Base-by-base conservation (phyloP, 2,329 filamentous ascomycete genomes). In the Penicillium sp. region DNA sequence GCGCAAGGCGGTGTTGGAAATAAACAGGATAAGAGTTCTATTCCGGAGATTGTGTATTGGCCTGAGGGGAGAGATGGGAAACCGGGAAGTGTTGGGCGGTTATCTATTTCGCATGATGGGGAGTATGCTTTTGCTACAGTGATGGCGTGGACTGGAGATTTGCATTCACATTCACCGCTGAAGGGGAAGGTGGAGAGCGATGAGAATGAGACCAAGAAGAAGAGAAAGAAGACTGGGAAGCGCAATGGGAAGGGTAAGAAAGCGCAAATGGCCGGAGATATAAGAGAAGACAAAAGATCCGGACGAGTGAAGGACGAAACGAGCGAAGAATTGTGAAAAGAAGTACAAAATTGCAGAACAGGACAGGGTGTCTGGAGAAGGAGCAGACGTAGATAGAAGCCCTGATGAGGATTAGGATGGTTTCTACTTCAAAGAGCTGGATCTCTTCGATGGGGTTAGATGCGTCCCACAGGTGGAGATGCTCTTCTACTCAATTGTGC, bases 71-170 rank as follows among this genome's bases (percentile, higher is more conserved):
- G 52, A 9, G 54, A 46, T 38, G 63, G 59, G 45, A 62, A 61
- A 21, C 60, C 58, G 28, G 74, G 73, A n/a, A 81, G 84, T 59
- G 76, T 84, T 45, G 90, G 85, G 13, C 78, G 83, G 64, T 68
- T 96, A 42, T 93, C 87, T 54, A 95, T 96, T 62, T 94, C 88
- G 64, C 92, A 96, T 69, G 92, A 96, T 70, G 86, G 83, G 2
- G 86, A 90, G 7, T 95, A 91, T 72, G 90, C 90, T 26, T 65
- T 76, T 62, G 76, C 76, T 33, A 76, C 71, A 9, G 74, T 76
- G 49, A 57, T 76, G 50, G 72, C 71, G 4, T 39, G 16, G 33
- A 65, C 24, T 26, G 24, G 24, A 4, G 24, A 26, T 26, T 5
- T 26, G 24, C 24, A 26, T 26, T 26, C 24, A 7, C 24, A 26